phyloP scores from a whole-genome alignment of 192 early-diverging fungal species.

The Dissophora globulifera region DNA sequence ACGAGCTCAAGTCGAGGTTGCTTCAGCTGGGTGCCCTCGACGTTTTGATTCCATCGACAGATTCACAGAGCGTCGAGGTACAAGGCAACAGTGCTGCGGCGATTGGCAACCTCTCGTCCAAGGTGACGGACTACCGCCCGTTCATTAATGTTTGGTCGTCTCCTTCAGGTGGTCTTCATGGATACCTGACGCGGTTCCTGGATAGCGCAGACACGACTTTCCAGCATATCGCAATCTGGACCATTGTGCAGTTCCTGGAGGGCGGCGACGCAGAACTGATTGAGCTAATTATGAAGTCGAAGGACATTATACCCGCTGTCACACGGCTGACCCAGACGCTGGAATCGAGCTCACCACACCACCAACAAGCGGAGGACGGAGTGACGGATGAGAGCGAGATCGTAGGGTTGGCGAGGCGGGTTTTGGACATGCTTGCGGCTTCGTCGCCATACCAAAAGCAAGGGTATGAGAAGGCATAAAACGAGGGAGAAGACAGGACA shows the following conservation, averaged over 20 bases:
- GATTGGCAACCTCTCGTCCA: slow-evolving; percentile 76
- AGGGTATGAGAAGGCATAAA: neutral
- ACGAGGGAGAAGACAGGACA: too few species aligned
- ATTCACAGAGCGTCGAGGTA: slow-evolving; percentile 68
- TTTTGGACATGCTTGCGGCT: slow-evolving; percentile 42
- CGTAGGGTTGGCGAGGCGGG: slow-evolving; percentile 47
- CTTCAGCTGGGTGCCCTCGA: slow-evolving; percentile 69
- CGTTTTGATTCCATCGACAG: slow-evolving; percentile 75
- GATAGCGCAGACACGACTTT: slow-evolving; percentile 73
- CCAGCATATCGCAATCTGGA: slow-evolving; percentile 88
- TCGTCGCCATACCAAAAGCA: neutral
- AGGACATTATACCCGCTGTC: slow-evolving; percentile 51
- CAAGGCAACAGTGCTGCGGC: slow-evolving; percentile 84
- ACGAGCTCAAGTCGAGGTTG: slow-evolving; percentile 75
- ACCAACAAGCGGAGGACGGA: slow-evolving; percentile 21
- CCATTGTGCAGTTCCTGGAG: slow-evolving; percentile 83
- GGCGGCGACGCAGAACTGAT: slow-evolving; percentile 43
- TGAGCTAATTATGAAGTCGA: slow-evolving; percentile 35
- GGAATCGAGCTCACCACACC: slow-evolving; percentile 21
- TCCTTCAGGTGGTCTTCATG: slow-evolving; percentile 73
- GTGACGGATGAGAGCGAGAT: slow-evolving; percentile 46
- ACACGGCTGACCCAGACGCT: slow-evolving; percentile 29
- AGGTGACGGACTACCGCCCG: slow-evolving; percentile 70
- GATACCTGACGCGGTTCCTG: slow-evolving; percentile 76
- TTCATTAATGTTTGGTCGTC: slow-evolving; percentile 75